Evolutionary conservation across 108 stramenopile genomes (phyloP), one percentile per base, ranked within the genome.

Genomic region (Conticribra guillardii): DNA sequence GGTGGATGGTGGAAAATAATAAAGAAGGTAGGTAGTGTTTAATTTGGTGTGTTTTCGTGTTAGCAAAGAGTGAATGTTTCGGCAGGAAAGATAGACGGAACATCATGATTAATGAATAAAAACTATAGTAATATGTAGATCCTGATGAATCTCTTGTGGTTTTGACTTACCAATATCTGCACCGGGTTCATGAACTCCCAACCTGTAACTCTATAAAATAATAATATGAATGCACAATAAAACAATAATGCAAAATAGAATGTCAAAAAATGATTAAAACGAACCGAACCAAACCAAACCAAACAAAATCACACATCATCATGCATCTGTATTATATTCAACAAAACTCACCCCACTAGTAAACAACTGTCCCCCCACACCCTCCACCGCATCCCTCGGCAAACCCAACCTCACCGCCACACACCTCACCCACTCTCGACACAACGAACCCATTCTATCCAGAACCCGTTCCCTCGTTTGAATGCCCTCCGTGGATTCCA

Each of bases 111-210:
- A n/a, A n/a, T n/a, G n/a, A n/a, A n/a, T n/a, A n/a, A n/a, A n/a
- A n/a, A n/a, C n/a, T n/a, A n/a, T n/a, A n/a, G n/a, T n/a, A n/a
- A n/a, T n/a, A n/a, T n/a, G n/a, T n/a, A n/a, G n/a, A n/a, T n/a
- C n/a, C n/a, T n/a, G n/a, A n/a, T n/a, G n/a, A n/a, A n/a, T n/a
- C n/a, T n/a, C n/a, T n/a, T n/a, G n/a, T n/a, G n/a, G n/a, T n/a
- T n/a, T n/a, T n/a, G 33, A 60, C 70, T 23, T 49, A 71, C 70
- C 99, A 74, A 99, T 99, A 79, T 99, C 99, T 14, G 97, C 95
- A 8, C 98, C 97, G 0, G 97, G 96, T 79, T 97, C 97, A 64
- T 97, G 94, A 23, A 99, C 94, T 51, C 96, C 90, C 52, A 99
- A 73, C 32, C 97, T 85, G 78, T 98, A 98, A 41, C 89, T 92